Evolutionary conservation across 2,329 filamentous ascomycete species (phyloP).

Genomic region (Botryosphaeria dothidea): DNA sequence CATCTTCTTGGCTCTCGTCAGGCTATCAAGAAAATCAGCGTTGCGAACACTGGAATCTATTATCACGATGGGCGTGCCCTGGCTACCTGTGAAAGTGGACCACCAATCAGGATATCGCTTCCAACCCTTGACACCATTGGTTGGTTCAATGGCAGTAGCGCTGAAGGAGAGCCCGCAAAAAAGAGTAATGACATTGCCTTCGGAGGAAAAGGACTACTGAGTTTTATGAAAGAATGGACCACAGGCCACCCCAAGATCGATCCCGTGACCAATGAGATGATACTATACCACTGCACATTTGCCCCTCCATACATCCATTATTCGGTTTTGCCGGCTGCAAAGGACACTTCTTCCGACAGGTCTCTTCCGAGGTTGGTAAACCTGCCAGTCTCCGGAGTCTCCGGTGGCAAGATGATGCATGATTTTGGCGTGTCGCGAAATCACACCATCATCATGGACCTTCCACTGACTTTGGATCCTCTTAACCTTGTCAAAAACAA

Average conservation of each 20-base stretch:
- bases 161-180: constrained; percentile 53
- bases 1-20: constrained; percentile 57
- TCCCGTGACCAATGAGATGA: constrained; percentile 62
- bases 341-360: not conserved
- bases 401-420: constrained; percentile 72
- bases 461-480: constrained; percentile 67
- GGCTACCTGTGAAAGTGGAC: constrained; percentile 71
- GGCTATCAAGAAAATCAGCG: constrained; percentile 67
- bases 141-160: constrained; percentile 64
- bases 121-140: constrained; percentile 68
- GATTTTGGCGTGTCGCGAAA: constrained; percentile 68
- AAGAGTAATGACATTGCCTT: constrained; percentile 40
- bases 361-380: constrained; percentile 46
- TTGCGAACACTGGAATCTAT: constrained; percentile 67
- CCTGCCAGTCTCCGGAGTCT: constrained; percentile 60
- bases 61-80: constrained; percentile 70
- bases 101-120: constrained; percentile 65
- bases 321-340: constrained; percentile 52
- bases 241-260: constrained; percentile 71
- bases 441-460: constrained; percentile 68
- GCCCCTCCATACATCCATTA: constrained; percentile 67
- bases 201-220: constrained; percentile 56
- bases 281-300: constrained; percentile 69
- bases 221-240: constrained; percentile 70
- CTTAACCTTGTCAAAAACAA: constrained; percentile 59